Evolutionary conservation across 176 grass and related monocot species (phyloP).

Genomic region (Themeda triandra): DNA sequence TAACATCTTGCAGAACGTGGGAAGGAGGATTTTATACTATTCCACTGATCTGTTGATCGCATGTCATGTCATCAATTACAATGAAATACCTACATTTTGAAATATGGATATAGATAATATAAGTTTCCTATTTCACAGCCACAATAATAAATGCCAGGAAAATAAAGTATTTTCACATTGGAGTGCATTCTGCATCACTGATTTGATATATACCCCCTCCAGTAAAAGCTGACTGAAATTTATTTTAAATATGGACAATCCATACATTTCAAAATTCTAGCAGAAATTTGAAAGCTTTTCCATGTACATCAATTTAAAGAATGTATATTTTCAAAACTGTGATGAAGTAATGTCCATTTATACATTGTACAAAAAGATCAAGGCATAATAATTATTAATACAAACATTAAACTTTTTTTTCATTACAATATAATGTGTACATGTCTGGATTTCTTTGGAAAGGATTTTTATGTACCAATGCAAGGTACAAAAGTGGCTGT

Average conservation of each 20-base stretch:
- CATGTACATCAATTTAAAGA: too few species aligned
- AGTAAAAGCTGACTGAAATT: background rate
- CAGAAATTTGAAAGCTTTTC: background rate
- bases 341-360: too few species aligned
- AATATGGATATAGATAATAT: background rate
- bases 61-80: slow-evolving; percentile 15
- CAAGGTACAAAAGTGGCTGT: too few species aligned
- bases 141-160: background rate
- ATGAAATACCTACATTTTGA: slow-evolving; percentile 1
- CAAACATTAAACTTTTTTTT: too few species aligned
- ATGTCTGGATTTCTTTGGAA: too few species aligned
- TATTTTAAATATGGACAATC: background rate
- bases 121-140: background rate
- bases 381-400: too few species aligned
- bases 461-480: too few species aligned
- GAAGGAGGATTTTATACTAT: background rate
- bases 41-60: background rate
- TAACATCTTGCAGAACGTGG: background rate
- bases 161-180: background rate
- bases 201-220: background rate
- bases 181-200: background rate
- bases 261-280: background rate
- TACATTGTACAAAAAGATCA: too few species aligned
- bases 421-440: too few species aligned
- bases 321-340: too few species aligned